Percentiles rank a stretch among this genome's conserved stretches.
These are phyloP conservation scores for Debaryomyces castellii DNA, from an alignment of 805 yeast genomes.

Conservation along the genomic window DNA sequence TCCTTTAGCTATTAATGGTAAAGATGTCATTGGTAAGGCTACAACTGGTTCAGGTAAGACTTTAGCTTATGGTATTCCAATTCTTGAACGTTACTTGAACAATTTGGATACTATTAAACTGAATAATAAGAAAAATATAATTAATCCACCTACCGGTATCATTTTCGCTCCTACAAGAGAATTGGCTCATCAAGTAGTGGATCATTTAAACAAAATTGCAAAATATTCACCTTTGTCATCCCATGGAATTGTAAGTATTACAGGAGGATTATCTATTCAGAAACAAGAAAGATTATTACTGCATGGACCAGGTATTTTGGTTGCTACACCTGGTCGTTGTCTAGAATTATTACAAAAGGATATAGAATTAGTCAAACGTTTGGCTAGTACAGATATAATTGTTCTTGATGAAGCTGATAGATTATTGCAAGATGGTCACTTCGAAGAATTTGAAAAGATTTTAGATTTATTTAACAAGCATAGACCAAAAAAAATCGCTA, in stretches of 20 bases:
- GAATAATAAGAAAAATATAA: conserved; percentile 15
- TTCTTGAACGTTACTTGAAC: conserved; percentile 62
- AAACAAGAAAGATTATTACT: conserved; percentile 82
- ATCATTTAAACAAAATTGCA: conserved; percentile 64
- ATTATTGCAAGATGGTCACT: conserved; percentile 91
- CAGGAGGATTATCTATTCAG: conserved; percentile 94
- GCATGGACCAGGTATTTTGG: conserved; percentile 75
- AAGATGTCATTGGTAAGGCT: conserved; percentile 92
- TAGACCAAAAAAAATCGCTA: conserved; percentile 41
- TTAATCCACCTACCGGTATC: conserved; percentile 62
- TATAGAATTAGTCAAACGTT: conserved; percentile 39
- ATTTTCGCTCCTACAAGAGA: conserved; percentile 96
- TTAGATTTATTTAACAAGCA: conserved; percentile 59
- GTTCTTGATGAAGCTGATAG: conserved; percentile 97
- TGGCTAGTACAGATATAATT: conserved; percentile 47
- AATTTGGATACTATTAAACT: conserved; percentile 16
- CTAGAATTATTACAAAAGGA: conserved; percentile 74
- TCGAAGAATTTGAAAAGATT: conserved; percentile 83
- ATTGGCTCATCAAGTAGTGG: conserved; percentile 88
- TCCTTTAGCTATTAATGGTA: conserved; percentile 70
- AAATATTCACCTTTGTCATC: conserved; percentile 51
- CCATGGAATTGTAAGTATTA: conserved; percentile 68
- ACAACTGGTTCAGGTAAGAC: conserved; percentile 98
- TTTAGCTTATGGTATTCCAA: conserved; percentile 90
- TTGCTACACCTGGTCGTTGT: conserved; percentile 95